Evolutionary conservation across 768 basidiomycete genomes (phyloP), one percentile per base, ranked within the genome.

Genomic region (Mycena rosella): DNA sequence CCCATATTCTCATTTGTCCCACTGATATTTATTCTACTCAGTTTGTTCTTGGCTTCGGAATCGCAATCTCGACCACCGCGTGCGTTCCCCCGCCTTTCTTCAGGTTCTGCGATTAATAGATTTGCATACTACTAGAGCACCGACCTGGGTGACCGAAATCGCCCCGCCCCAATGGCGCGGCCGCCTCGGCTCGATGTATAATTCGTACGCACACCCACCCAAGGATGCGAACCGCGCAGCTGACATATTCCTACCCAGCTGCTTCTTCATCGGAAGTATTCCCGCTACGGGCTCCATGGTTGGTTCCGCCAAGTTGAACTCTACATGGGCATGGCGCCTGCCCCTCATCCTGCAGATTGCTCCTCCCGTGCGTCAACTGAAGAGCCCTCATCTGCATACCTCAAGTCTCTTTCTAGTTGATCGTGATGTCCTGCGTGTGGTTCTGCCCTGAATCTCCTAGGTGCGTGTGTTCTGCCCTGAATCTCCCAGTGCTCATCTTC

Each of bases 241-340:
- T 62, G 7, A 49, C 34, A 5, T 27, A 15, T 36, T 40, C 24
- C 9, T 29, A n/a, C 17, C 22, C 22, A 66, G 67, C 32, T 57
- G 60, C 59, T 71, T 72, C 60, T 71, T 70, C 58, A 74, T 76
- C 13, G 75, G 75, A 10, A 69, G 67, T 54, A 76, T 76, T 9
- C 75, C 75, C 18, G 75, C 75, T 5, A 76, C 73, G 0, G 71
- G 73, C 34, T 34, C 71, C 34, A 74, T 74, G 70, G 71, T 72
- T 11, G 70, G 70, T n/a, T 87, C 89, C 11, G 82, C 84, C 74
- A 76, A 78, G 67, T 83, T 89, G 51, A 72, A 71, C 60, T 83
- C 73, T 53, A 78, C 82, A 14, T 90, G 87, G 87, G 78, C 87
- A 32, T 91, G 90, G 89, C 85, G 91, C 59, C 78, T 89, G 45